These are phyloP conservation scores for Acer campestre DNA, from an alignment of 345 rosid species.

Conservation along the genomic window DNA sequence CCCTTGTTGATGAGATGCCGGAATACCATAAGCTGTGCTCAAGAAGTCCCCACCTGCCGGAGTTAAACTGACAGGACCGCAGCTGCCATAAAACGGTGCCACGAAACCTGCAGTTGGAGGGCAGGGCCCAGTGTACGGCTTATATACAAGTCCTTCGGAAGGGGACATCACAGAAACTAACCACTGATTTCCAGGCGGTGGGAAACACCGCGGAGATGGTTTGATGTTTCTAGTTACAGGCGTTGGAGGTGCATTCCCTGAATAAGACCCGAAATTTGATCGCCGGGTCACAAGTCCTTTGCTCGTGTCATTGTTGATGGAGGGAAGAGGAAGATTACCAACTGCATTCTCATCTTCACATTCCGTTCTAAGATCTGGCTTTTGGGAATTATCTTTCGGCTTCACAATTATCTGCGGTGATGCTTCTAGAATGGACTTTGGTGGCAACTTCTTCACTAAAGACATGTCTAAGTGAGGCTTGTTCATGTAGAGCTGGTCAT, in stretches of 20 bases:
- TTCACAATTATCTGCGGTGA: constrained; percentile 16
- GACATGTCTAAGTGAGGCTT: constrained; percentile 37
- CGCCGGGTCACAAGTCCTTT: constrained; percentile 33
- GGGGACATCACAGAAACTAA: constrained; percentile 77
- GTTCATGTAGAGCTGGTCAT: constrained; percentile 32
- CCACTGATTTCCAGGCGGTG: constrained; percentile 71
- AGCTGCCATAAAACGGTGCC: constrained; percentile 55
- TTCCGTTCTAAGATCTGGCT: constrained; percentile 32
- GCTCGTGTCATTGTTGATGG: constrained; percentile 26
- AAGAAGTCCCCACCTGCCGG: constrained; percentile 32
- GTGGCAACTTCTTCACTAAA: constrained; percentile 35
- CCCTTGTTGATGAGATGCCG: constrained; percentile 36
- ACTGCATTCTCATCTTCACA: constrained; percentile 46
- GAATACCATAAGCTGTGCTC: constrained; percentile 38
- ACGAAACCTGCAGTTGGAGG: constrained; percentile 57
- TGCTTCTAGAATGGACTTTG: constrained; percentile 26
- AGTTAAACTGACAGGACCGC: constrained; percentile 33
- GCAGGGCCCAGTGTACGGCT: constrained; percentile 67
- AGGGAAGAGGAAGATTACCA: constrained; percentile 47
- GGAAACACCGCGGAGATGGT: constrained; percentile 46
- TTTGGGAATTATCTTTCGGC: constrained; percentile 26
- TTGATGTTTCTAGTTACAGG: constrained; percentile 28
- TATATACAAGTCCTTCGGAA: constrained; percentile 81
- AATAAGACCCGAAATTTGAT: constrained; percentile 27
- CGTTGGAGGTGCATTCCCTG: constrained; percentile 26